Evolutionary conservation across 441 rosid species (phyloP).

Genomic region (Corymbia calophylla): DNA sequence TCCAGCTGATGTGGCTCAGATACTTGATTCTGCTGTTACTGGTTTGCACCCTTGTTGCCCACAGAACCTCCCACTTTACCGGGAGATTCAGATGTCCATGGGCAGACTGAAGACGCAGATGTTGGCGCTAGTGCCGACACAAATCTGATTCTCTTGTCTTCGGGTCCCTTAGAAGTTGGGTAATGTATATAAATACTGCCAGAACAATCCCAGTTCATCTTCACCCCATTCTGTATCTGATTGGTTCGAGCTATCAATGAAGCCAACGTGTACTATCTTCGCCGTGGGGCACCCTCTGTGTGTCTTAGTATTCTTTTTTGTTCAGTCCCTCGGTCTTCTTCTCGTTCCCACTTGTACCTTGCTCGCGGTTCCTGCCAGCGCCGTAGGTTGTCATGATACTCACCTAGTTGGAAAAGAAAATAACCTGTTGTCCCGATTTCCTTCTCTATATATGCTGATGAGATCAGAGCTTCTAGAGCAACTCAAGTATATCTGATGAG

Average conservation of each 20-base stretch:
- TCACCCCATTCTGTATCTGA: neutral
- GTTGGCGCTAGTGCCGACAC: conserved; percentile 80
- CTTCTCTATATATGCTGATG: neutral
- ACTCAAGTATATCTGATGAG: neutral
- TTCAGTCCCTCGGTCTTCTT: neutral
- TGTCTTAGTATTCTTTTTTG: neutral
- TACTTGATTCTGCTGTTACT: conserved; percentile 72
- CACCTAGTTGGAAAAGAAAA: neutral
- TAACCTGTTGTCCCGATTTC: neutral
- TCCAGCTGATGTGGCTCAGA: conserved; percentile 85
- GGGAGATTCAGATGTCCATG: conserved; percentile 93
- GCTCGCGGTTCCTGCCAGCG: neutral
- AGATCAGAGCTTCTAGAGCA: neutral
- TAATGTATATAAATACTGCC: neutral
- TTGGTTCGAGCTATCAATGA: neutral
- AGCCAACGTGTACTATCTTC: neutral
- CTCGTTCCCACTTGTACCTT: neutral
- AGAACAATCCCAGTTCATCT: neutral
- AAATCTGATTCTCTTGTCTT: conserved; percentile 6
- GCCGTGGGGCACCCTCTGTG: neutral
- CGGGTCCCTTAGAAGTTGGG: neutral
- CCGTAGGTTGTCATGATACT: neutral
- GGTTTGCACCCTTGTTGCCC: conserved; percentile 80
- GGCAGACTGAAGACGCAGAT: conserved; percentile 95
- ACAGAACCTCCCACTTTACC: conserved; percentile 68